phyloP scores from a whole-genome alignment of 257 asterid genomes.

The Nyctanthes arbortristis region DNA sequence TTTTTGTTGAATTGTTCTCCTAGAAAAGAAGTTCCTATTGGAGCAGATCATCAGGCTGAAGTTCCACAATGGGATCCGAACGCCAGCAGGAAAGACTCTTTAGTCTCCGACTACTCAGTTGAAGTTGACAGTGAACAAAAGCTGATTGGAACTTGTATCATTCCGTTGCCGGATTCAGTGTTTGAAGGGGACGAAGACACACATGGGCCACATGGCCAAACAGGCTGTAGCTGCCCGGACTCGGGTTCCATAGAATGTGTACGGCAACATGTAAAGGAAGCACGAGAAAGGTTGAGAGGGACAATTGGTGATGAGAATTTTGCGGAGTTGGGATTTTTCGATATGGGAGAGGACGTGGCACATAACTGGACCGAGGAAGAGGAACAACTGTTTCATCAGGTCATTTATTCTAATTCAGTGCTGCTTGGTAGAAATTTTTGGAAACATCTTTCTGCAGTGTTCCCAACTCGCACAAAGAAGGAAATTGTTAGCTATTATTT shows the following conservation, averaged over 20 bases:
- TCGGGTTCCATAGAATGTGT: conserved; percentile 71
- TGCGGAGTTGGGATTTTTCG: conserved; percentile 50
- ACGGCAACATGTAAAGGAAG: conserved; percentile 54
- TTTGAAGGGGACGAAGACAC: conserved; percentile 31
- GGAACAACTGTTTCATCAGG: conserved; percentile 51
- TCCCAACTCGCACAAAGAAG: conserved; percentile 52
- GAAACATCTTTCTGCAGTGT: conserved; percentile 45
- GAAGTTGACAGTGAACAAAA: conserved; percentile 28
- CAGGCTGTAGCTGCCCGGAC: conserved; percentile 52
- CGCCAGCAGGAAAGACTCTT: conserved; percentile 16
- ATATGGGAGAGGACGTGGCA: conserved; percentile 73
- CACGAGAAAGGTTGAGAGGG: conserved; percentile 50
- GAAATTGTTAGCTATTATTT: conserved; percentile 77
- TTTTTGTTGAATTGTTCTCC: conserved; percentile 40
- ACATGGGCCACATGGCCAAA: conserved; percentile 47
- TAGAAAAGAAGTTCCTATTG: conserved; percentile 62
- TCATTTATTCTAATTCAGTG: conserved; percentile 50
- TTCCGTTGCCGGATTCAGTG: conserved; percentile 32
- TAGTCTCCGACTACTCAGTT: conserved; percentile 13
- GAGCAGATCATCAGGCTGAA: conserved; percentile 65
- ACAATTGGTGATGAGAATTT: conserved; percentile 52
- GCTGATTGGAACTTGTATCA: conserved; percentile 40
- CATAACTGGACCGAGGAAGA: conserved; percentile 60
- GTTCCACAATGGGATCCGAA: conserved; percentile 51
- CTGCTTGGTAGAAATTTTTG: conserved; percentile 59